Evolutionary conservation across 176 grass and related monocot species (phyloP).

Genomic region (Phoenix dactylifera): DNA sequence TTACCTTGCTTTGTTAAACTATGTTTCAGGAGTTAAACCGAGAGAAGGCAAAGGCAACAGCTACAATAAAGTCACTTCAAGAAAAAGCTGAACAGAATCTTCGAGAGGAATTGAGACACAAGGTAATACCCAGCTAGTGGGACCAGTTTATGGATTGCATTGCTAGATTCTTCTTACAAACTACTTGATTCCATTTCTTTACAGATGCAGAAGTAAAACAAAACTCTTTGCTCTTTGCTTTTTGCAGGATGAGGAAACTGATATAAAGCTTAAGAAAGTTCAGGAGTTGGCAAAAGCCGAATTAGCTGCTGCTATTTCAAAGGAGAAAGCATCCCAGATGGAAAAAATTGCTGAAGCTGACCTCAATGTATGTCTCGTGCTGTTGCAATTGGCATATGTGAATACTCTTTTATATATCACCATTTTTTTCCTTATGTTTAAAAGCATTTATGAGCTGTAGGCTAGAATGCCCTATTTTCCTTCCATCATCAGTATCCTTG

Average conservation of each 20-base stretch:
- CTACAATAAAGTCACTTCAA: slow-evolving; percentile 52
- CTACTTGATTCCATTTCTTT: too few species aligned
- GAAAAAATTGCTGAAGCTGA: slow-evolving; percentile 94
- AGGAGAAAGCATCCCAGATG: slow-evolving; percentile 85
- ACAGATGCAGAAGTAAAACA: too few species aligned
- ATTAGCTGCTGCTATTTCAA: slow-evolving; percentile 66
- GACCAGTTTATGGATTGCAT: too few species aligned
- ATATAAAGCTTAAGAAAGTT: slow-evolving; percentile 55
- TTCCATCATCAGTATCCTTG: too few species aligned
- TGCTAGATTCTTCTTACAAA: neutral
- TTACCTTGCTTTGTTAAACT: neutral
- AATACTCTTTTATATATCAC: too few species aligned
- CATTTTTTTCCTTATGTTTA: too few species aligned
- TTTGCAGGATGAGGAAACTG: slow-evolving; percentile 68
- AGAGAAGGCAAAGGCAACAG: slow-evolving; percentile 63
- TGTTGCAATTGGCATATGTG: slow-evolving; percentile 10
- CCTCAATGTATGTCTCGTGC: slow-evolving; percentile 57
- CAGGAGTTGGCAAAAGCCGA: slow-evolving; percentile 79
- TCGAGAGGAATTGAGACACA: slow-evolving; percentile 54
- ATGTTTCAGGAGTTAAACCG: slow-evolving; percentile 72
- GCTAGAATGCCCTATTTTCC: too few species aligned
- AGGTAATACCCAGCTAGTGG: too few species aligned
- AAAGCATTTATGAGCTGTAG: too few species aligned
- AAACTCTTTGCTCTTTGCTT: neutral
- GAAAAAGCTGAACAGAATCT: slow-evolving; percentile 70